Evolutionary conservation across 192 early-diverging fungal species (phyloP).

Genomic region (Coemansia umbellata): DNA sequence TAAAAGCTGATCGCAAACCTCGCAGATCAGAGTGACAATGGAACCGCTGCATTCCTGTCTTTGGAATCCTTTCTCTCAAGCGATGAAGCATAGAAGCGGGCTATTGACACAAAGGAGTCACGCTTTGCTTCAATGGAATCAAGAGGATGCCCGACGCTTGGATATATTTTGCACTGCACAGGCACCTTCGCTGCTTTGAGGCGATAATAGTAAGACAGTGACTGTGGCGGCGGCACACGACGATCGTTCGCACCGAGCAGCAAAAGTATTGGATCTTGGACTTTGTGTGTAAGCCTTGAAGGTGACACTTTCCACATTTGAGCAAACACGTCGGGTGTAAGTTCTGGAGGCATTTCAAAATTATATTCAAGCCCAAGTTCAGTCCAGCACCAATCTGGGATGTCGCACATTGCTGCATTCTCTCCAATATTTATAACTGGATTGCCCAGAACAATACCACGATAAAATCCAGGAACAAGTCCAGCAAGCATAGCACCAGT

Average conservation of each 20-base stretch:
- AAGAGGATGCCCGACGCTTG: conserved; percentile 58
- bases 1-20: no score
- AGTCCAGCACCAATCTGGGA: conserved; percentile 70
- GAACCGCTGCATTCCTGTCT: no score
- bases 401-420: conserved; percentile 59
- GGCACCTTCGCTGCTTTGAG: conserved; percentile 40
- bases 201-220: conserved; percentile 39
- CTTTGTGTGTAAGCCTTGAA: conserved; percentile 50
- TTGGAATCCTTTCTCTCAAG: no score
- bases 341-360: conserved; percentile 54
- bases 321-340: conserved; percentile 55
- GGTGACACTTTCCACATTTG: conserved; percentile 59
- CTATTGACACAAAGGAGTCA: conserved; percentile 40
- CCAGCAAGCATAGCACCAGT: conserved; percentile 58
- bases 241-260: conserved; percentile 67
- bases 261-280: conserved; percentile 63
- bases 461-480: conserved; percentile 57
- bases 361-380: conserved; percentile 60
- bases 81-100: conserved; percentile 32
- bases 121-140: conserved; percentile 60
- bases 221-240: conserved; percentile 69
- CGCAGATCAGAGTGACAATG: no score
- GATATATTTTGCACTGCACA: conserved; percentile 55
- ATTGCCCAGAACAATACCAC: conserved; percentile 64
- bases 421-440: conserved; percentile 67